A percentile compares a stretch with the other conserved stretches of the same genome.
Evolutionary conservation across 2,329 filamentous ascomycete species (phyloP).

Genomic region (Chaetomium globosum): DNA sequence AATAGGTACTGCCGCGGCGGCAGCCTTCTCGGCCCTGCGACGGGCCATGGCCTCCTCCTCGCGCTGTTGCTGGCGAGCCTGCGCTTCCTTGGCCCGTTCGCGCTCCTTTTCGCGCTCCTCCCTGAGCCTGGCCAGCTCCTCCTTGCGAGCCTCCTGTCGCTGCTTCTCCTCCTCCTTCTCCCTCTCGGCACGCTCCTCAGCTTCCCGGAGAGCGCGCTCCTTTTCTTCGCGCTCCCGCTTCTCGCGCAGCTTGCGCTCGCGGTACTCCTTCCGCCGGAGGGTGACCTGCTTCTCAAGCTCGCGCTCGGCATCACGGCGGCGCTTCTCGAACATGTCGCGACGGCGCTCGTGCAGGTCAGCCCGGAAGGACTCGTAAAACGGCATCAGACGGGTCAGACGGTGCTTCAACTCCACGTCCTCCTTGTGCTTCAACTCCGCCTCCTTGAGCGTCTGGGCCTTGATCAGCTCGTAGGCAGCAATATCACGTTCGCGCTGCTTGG

Average conservation of each 20-base stretch:
- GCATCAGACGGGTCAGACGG: constrained; percentile 80
- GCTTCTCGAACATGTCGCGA: constrained; percentile 93
- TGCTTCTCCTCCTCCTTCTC: constrained; percentile 85
- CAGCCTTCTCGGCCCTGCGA: constrained; percentile 64
- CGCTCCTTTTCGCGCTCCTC: constrained; percentile 67
- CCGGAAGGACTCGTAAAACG: constrained; percentile 82
- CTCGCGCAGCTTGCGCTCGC: constrained; percentile 80
- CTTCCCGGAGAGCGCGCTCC: constrained; percentile 76
- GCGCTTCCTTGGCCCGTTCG: constrained; percentile 68
- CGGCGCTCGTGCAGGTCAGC: constrained; percentile 81
- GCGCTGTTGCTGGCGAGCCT: constrained; percentile 72
- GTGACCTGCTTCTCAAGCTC: constrained; percentile 92
- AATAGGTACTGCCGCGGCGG: constrained; percentile 33
- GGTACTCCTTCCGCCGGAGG: constrained; percentile 82
- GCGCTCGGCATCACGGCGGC: constrained; percentile 84
- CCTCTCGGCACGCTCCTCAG: constrained; percentile 76
- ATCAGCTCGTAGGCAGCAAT: constrained; percentile 76
- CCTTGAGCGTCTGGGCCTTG: constrained; percentile 75
- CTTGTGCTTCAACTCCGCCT: constrained; percentile 85
- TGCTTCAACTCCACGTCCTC: constrained; percentile 92
- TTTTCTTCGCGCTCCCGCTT: constrained; percentile 82
- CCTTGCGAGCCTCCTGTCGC: constrained; percentile 77
- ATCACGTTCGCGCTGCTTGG: constrained; percentile 77
- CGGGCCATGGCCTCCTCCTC: constrained; percentile 87
- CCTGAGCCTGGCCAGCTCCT: constrained; percentile 67